phyloP scores from a whole-genome alignment of 2,329 filamentous ascomycete species.

The Arthroderma sp. region DNA sequence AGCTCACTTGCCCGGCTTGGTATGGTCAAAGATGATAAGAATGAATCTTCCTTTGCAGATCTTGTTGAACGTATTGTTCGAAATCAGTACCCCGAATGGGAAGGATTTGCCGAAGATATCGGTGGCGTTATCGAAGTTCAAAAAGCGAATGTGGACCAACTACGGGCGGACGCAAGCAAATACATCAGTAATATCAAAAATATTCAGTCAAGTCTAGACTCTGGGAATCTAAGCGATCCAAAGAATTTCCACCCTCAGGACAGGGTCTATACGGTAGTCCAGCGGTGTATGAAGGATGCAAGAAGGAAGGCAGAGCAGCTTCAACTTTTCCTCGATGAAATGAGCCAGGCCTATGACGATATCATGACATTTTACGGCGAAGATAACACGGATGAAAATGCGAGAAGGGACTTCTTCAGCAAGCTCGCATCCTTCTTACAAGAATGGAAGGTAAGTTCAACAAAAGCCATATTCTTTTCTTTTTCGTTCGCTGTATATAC shows the following conservation, averaged over 20 bases:
- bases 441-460: slow-evolving; percentile 65
- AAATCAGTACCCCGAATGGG: slow-evolving; percentile 93
- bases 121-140: slow-evolving; percentile 61
- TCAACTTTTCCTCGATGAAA: slow-evolving; percentile 84
- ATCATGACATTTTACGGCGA: slow-evolving; percentile 97
- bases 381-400: slow-evolving; percentile 79
- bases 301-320: slow-evolving; percentile 92
- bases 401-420: slow-evolving; percentile 86
- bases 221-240: slow-evolving; percentile 85
- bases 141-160: slow-evolving; percentile 89
- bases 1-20: slow-evolving; percentile 81
- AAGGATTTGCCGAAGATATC: slow-evolving; percentile 77
- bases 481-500: slow-evolving; percentile 2
- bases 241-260: slow-evolving; percentile 98
- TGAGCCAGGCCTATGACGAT: slow-evolving; percentile 80
- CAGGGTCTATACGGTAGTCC: slow-evolving; percentile 79
- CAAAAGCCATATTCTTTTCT: not conserved
- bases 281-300: slow-evolving; percentile 92
- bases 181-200: slow-evolving; percentile 95
- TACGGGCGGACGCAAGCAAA: slow-evolving; percentile 71
- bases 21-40: slow-evolving; percentile 99
- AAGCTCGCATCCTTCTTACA: slow-evolving; percentile 81
- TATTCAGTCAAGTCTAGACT: slow-evolving; percentile 80
- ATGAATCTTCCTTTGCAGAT: slow-evolving; percentile 89
- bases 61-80: slow-evolving; percentile 92